phyloP scores from a whole-genome alignment of 1,284 basidiomycete genomes.

The Malassezia vespertilionis region DNA sequence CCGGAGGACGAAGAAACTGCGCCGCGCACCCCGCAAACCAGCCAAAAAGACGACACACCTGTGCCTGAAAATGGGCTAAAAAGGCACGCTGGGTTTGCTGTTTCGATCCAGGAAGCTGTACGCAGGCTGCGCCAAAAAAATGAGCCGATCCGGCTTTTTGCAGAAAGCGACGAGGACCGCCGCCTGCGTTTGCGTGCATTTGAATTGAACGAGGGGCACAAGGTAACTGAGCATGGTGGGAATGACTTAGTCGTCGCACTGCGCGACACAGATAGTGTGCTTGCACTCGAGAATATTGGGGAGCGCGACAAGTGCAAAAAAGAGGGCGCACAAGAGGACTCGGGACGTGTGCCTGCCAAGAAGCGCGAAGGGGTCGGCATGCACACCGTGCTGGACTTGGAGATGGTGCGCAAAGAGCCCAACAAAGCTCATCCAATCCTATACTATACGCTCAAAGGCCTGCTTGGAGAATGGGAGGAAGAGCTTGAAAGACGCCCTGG shows the following conservation, averaged over 20 bases:
- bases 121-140: slow-evolving; percentile 77
- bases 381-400: slow-evolving; percentile 50
- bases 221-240: not conserved
- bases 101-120: slow-evolving; percentile 83
- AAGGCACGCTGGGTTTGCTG: slow-evolving; percentile 58
- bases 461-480: slow-evolving; percentile 89
- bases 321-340: too few relatives aligned
- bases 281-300: slow-evolving; percentile 57
- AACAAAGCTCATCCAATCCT: slow-evolving; percentile 93
- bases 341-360: slow-evolving; percentile 1
- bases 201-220: slow-evolving; percentile 64
- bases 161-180: slow-evolving; percentile 85
- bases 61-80: slow-evolving; percentile 5
- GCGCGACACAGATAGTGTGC: slow-evolving; percentile 62
- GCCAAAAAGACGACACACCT: slow-evolving; percentile 6
- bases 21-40: not conserved
- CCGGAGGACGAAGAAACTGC: too few relatives aligned
- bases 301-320: slow-evolving; percentile 1
- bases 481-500: slow-evolving; percentile 82
- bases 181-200: slow-evolving; percentile 77
- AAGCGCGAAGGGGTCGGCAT: slow-evolving; percentile 39
- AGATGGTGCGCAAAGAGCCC: slow-evolving; percentile 77
- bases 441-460: slow-evolving; percentile 81
- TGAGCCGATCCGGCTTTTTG: slow-evolving; percentile 89
- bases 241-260: slow-evolving; percentile 86